Evolutionary conservation across 192 early-diverging fungal species (phyloP).

Genomic region (Obelidium mucronatum): DNA sequence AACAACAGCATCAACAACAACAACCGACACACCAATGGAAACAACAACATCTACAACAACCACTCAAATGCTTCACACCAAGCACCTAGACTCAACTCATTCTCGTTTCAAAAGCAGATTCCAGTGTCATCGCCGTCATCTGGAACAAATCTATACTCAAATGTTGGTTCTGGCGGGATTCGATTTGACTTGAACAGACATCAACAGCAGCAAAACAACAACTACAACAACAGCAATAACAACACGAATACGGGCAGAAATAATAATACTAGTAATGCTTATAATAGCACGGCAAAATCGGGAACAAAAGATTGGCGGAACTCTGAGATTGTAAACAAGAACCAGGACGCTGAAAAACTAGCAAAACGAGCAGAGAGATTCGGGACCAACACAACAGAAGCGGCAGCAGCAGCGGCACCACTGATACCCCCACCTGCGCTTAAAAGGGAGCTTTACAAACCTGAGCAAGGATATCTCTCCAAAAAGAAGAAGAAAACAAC

Average conservation of each 20-base stretch:
- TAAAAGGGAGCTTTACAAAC: slow-evolving; percentile 3
- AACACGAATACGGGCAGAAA: neutral
- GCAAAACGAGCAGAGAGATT: slow-evolving; percentile 5
- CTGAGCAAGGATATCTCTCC: neutral
- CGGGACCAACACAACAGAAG: neutral
- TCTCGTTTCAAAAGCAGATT: neutral
- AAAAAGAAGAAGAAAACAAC: neutral
- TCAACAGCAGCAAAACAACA: slow-evolving; percentile 4
- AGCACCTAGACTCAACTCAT: neutral
- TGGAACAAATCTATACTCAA: neutral
- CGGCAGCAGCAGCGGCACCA: neutral
- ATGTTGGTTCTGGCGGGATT: neutral
- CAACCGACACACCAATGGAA: too few relatives aligned
- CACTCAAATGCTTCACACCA: neutral
- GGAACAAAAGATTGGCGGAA: too few relatives aligned
- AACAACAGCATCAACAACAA: too few relatives aligned
- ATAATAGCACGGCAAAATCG: too few relatives aligned
- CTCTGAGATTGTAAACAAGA: neutral
- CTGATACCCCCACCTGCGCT: too few relatives aligned
- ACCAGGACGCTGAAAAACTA: neutral
- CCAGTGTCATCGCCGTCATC: neutral
- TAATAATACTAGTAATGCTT: neutral
- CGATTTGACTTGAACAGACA: neutral
- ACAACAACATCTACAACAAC: slow-evolving; percentile 1
- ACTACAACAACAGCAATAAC: slow-evolving; percentile 10